Conservation (phyloP, 768 basidiomycete genomes). For the Termitomyces sp. region DNA sequence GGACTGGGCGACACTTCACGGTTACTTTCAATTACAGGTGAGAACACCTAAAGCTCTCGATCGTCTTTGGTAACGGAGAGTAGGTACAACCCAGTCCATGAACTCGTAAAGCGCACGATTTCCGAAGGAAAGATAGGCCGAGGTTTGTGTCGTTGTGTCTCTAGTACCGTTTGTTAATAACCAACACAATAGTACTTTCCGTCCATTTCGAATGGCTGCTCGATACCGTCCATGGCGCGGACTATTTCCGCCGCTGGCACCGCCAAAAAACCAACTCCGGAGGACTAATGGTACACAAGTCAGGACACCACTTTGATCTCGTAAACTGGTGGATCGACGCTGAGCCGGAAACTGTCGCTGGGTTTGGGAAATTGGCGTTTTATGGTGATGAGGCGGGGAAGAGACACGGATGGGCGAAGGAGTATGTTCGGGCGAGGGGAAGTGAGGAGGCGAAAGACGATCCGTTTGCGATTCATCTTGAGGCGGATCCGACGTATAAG, state of each 20-base stretch:
- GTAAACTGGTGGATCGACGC: conserved; percentile 55
- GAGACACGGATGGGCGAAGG: conserved; percentile 42
- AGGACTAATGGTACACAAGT: conserved; percentile 43
- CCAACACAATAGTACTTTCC: conserved; percentile 32
- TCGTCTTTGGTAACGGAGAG: neutral
- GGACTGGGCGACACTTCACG: conserved; percentile 36
- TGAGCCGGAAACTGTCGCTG: conserved; percentile 41
- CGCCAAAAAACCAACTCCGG: conserved; percentile 40
- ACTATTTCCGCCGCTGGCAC: conserved; percentile 53
- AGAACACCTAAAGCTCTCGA: neutral
- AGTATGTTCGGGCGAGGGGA: conserved; percentile 41
- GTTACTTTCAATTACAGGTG: conserved; percentile 42
- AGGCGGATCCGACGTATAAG: conserved; percentile 38
- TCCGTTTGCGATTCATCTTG: conserved; percentile 47
- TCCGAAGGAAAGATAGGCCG: conserved; percentile 44
- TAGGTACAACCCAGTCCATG: conserved; percentile 47
- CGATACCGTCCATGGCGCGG: conserved; percentile 49
- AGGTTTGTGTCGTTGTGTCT: conserved; percentile 13
- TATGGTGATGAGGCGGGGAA: conserved; percentile 44
- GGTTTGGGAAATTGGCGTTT: conserved; percentile 43
- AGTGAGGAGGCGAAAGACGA: conserved; percentile 39
- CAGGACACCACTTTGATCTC: conserved; percentile 47
- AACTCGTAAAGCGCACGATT: conserved; percentile 44
- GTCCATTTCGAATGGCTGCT: conserved; percentile 54
- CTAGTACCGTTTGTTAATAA: neutral